phyloP scores from a whole-genome alignment of 2,329 filamentous ascomycete genomes.

The Neodidymelliopsis sp. region DNA sequence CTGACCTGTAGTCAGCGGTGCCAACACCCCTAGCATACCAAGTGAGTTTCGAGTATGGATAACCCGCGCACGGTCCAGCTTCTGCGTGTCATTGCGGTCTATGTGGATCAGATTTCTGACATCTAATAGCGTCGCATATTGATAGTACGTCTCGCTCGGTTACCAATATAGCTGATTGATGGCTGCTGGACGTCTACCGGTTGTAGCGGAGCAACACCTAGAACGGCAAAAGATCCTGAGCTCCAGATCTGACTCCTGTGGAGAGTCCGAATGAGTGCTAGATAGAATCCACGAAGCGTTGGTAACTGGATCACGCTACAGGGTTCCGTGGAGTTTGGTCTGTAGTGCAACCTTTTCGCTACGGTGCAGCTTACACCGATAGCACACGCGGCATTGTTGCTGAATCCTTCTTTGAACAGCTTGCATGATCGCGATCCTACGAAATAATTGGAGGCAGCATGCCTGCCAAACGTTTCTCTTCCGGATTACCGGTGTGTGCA shows the following conservation, averaged over 20 bases:
- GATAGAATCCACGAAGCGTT: neutral
- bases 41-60: slow-evolving; percentile 35
- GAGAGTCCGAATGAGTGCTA: neutral
- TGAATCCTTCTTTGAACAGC: neutral
- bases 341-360: slow-evolving; percentile 1
- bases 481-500: neutral
- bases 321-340: neutral
- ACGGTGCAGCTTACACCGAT: neutral
- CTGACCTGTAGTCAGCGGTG: slow-evolving; percentile 24
- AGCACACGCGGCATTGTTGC: neutral
- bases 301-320: no score
- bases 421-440: neutral
- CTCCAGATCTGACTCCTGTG: neutral
- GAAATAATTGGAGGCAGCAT: neutral
- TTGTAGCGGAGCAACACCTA: neutral
- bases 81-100: slow-evolving; percentile 29
- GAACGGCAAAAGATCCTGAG: neutral
- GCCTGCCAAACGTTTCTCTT: neutral
- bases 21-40: slow-evolving; percentile 17
- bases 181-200: neutral
- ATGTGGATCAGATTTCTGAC: slow-evolving; percentile 26
- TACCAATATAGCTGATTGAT: neutral
- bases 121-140: slow-evolving; percentile 6
- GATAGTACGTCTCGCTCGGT: neutral
- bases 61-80: slow-evolving; percentile 25